Evolutionary conservation across 345 rosid genomes (phyloP), one percentile per base, ranked within the genome.

Genomic region (Murraya koenigii): DNA sequence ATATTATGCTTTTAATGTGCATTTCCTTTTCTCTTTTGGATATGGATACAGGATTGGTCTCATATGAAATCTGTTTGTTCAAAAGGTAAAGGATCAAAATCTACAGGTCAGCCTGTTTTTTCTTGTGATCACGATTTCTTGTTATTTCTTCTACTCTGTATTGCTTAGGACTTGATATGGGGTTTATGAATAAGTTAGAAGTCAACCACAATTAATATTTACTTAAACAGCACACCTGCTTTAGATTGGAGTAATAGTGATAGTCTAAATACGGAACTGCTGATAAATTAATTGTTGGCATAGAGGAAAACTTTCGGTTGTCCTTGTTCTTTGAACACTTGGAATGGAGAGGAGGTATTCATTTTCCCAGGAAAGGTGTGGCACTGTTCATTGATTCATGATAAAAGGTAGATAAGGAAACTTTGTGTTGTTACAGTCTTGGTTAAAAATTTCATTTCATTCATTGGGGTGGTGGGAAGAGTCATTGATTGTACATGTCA

Each of bases 21-120:
- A 64, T 35, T 70, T 77, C 47, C 44, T 75, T 56, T 75, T 3
- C 33, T 71, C 64, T 63, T 78, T 77, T 73, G 67, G 72, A 71
- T 80, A 28, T 82, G 84, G 67, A 65, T 75, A 7, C 77, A 91
- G 94, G 86, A 76, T 30, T 72, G 35, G 25, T 65, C 75, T 69
- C 61, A 13, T 49, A 47, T 54, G 52, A 80, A 68, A 72, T 75
- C 85, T 79, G 58, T 75, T 68, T 66, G 62, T 55, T 32, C 69
- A 41, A 82, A 83, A 70, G 78, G 78, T 36, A 56, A 61, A 79
- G 69, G 74, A 83, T 80, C 79, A 32, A 85, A 75, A 35, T 66
- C 81, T 75, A 74, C 76, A 80, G 90, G 91, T 91, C 78, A 78
- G 85, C 59, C 58, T 25, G n/a, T 44, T 66, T 25, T 77, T 60